A percentile compares a stretch with the other conserved stretches of the same genome.
These are phyloP conservation scores for Artemisia tridentata DNA, from an alignment of 129 eudicot genomes.

Conservation along the genomic window DNA sequence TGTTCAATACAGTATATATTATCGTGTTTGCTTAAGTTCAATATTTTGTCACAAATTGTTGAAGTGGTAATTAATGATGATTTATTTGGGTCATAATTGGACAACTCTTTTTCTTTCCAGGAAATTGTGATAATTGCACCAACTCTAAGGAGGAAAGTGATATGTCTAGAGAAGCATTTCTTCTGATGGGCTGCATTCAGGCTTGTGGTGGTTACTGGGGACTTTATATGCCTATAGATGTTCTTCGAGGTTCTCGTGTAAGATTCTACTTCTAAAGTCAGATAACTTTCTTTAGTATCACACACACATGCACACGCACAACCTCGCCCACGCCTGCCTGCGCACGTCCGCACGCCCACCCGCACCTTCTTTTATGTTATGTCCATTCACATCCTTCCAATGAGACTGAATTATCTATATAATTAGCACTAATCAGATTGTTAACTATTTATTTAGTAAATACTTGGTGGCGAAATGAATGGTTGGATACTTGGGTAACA, in stretches of 20 bases:
- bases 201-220: constrained; percentile 90
- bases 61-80: constrained; percentile 20
- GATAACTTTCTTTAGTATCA: constrained; percentile 2
- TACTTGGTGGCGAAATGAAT: constrained; percentile 3
- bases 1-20: neutral
- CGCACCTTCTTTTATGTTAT: neutral
- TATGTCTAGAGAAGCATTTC: constrained; percentile 84
- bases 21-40: constrained; percentile 7
- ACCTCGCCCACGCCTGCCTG: too few relatives aligned
- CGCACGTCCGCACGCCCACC: too few relatives aligned
- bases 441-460: constrained; percentile 5
- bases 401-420: constrained; percentile 7
- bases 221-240: constrained; percentile 79
- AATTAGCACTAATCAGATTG: neutral
- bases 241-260: constrained; percentile 98
- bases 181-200: constrained; percentile 70
- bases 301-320: too few relatives aligned
- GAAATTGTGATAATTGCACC: constrained; percentile 91
- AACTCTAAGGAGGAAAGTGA: constrained; percentile 60
- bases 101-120: constrained; percentile 37
- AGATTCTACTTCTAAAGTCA: constrained; percentile 30
- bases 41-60: neutral
- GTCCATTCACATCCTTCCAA: constrained; percentile 6
- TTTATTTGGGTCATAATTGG: constrained; percentile 8
- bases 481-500: neutral